Conservation (phyloP, 164 flowering plant species). For the Brasenia schreberi region DNA sequence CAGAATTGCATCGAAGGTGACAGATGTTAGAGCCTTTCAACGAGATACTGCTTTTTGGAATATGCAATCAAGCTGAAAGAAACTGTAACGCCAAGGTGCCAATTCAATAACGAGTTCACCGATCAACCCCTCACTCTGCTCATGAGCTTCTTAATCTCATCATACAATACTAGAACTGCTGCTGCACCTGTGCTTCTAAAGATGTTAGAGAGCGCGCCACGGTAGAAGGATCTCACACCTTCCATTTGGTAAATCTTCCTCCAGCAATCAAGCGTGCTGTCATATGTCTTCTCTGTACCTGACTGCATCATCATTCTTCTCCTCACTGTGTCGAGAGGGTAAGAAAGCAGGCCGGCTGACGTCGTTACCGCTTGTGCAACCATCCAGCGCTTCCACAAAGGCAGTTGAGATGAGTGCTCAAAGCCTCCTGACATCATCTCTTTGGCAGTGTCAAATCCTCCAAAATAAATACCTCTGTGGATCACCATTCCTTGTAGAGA, state of each 20-base stretch:
- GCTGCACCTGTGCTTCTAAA: conserved; percentile 96
- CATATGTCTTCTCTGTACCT: conserved; percentile 58
- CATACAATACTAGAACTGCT: conserved; percentile 84
- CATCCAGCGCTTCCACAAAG: conserved; percentile 85
- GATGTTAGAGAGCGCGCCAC: conserved; percentile 84
- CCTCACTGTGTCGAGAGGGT: conserved; percentile 89
- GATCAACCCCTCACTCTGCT: conserved; percentile 25
- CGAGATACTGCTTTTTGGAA: too few relatives aligned
- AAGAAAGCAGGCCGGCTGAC: conserved; percentile 79
- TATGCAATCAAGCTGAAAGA: too few relatives aligned
- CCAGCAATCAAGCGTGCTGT: conserved; percentile 86
- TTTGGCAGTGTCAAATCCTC: conserved; percentile 90
- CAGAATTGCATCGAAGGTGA: too few relatives aligned
- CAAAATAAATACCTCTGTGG: conserved; percentile 92
- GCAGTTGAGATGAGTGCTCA: conserved; percentile 20
- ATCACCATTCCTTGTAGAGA: conserved; percentile 90
- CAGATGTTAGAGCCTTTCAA: too few relatives aligned
- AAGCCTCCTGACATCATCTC: conserved; percentile 49
- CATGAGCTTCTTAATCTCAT: conserved; percentile 80
- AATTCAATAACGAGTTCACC: neutral
- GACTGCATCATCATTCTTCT: conserved; percentile 99
- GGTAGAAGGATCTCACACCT: conserved; percentile 69
- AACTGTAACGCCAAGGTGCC: too few relatives aligned
- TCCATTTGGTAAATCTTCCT: conserved; percentile 58
- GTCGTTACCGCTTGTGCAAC: conserved; percentile 93